phyloP scores from a whole-genome alignment of 768 basidiomycete species.

The Kwoniella pini region DNA sequence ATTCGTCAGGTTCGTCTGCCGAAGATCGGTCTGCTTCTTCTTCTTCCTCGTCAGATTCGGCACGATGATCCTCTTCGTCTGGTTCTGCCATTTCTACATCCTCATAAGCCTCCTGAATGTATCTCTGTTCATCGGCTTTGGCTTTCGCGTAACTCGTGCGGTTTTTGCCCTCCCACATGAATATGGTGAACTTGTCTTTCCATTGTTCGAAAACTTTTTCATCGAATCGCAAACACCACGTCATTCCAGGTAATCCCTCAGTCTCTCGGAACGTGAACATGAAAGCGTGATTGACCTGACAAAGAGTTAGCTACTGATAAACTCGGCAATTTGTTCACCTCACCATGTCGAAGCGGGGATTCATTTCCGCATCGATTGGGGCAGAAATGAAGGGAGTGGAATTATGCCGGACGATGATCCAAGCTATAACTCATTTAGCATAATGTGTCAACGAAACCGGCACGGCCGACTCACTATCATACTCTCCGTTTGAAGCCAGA shows the following conservation, averaged over 20 bases:
- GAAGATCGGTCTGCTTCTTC: conserved; percentile 50
- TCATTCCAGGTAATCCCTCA: conserved; percentile 59
- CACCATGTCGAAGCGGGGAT: conserved; percentile 45
- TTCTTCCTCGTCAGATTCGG: conserved; percentile 59
- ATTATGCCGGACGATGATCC: conserved; percentile 50
- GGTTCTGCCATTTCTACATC: conserved; percentile 86
- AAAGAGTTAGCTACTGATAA: conserved; percentile 5
- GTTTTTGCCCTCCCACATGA: conserved; percentile 79
- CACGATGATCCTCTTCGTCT: conserved; percentile 60
- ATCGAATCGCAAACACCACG: conserved; percentile 80
- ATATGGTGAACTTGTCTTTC: conserved; percentile 66
- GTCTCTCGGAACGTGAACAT: conserved; percentile 80
- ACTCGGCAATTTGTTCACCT: neutral
- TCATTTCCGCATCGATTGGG: conserved; percentile 51
- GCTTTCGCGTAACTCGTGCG: conserved; percentile 70
- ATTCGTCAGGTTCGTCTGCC: conserved; percentile 56
- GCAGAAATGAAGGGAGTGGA: conserved; percentile 48
- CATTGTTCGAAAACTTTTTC: conserved; percentile 65
- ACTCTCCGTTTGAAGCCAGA: conserved; percentile 52
- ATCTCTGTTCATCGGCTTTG: conserved; percentile 75
- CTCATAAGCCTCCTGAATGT: conserved; percentile 69
- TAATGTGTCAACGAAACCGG: neutral
- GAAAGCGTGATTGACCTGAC: conserved; percentile 61
- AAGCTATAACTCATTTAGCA: conserved; percentile 37
- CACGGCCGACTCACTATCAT: conserved; percentile 45